Evolutionary conservation across 371 early-diverging fungal genomes (phyloP).

Genomic region (Funneliformis caledonium): DNA sequence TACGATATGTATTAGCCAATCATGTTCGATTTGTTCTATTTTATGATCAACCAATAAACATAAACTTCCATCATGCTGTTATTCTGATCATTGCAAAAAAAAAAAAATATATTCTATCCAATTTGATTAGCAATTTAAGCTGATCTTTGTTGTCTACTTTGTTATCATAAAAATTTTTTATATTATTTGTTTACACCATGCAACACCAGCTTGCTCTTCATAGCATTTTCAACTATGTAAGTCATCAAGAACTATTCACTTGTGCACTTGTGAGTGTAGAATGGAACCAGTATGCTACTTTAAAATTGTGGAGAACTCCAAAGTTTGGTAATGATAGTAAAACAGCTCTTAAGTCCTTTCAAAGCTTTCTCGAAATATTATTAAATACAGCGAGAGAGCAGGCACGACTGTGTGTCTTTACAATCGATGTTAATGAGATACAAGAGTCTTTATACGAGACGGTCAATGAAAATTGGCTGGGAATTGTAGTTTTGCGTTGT

Average conservation of each 20-base stretch:
- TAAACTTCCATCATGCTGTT: too few relatives aligned
- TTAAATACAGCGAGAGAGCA: not conserved
- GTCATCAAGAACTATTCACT: not conserved
- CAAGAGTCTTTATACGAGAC: slow-evolving; percentile 21
- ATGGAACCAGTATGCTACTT: not conserved
- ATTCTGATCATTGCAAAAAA: too few relatives aligned
- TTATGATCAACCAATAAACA: too few relatives aligned
- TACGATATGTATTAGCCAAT: too few relatives aligned
- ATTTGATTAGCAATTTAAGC: too few relatives aligned
- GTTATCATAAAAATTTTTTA: too few relatives aligned
- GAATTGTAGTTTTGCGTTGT: not conserved
- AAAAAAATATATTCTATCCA: too few relatives aligned
- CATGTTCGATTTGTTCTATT: too few relatives aligned
- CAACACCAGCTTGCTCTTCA: not conserved
- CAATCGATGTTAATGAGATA: slow-evolving; percentile 3
- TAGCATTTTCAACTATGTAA: not conserved
- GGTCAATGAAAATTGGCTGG: slow-evolving; percentile 3
- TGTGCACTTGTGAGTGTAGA: slow-evolving; percentile 12
- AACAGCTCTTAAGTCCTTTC: slow-evolving; percentile 2
- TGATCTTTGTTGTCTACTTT: too few relatives aligned
- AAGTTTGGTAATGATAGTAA: not conserved
- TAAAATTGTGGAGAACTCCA: not conserved
- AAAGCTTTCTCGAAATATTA: not conserved
- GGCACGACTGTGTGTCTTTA: not conserved
- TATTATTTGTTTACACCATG: not conserved